phyloP scores from a whole-genome alignment of 2,329 filamentous ascomycete species.

The Colletotrichum noveboracense region DNA sequence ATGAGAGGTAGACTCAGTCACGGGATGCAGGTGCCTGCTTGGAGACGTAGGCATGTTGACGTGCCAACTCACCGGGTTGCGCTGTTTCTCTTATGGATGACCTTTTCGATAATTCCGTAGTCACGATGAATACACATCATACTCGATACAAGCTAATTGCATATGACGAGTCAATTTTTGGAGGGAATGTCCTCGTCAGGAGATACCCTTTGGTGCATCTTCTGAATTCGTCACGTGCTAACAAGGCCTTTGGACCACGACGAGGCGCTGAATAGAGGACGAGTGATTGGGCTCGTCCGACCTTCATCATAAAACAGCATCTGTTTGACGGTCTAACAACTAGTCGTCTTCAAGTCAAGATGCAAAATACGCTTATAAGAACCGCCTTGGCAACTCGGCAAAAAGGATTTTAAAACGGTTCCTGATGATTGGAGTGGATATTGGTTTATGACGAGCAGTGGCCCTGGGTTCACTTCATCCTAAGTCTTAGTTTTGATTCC shows the following conservation, averaged over 20 bases:
- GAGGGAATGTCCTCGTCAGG: neutral
- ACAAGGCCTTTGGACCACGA: neutral
- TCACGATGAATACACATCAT: neutral
- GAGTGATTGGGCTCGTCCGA: neutral
- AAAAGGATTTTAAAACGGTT: neutral
- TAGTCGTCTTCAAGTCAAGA: neutral
- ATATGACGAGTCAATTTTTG: neutral
- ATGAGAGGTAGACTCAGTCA: neutral
- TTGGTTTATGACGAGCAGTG: neutral
- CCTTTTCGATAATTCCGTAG: neutral
- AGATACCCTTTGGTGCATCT: neutral
- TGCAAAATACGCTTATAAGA: neutral
- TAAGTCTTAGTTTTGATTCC: neutral
- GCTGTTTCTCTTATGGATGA: neutral
- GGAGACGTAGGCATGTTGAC: neutral
- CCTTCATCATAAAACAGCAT: neutral
- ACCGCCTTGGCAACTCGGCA: neutral
- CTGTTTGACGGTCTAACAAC: neutral
- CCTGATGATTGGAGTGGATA: neutral
- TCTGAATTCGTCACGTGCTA: neutral
- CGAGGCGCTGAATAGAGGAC: neutral
- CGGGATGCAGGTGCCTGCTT: neutral
- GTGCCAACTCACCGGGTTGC: neutral
- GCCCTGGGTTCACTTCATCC: neutral
- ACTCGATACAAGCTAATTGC: neutral